These are phyloP conservation scores for Syzygium jambos DNA, from an alignment of 345 rosid species.

Conservation along the genomic window DNA sequence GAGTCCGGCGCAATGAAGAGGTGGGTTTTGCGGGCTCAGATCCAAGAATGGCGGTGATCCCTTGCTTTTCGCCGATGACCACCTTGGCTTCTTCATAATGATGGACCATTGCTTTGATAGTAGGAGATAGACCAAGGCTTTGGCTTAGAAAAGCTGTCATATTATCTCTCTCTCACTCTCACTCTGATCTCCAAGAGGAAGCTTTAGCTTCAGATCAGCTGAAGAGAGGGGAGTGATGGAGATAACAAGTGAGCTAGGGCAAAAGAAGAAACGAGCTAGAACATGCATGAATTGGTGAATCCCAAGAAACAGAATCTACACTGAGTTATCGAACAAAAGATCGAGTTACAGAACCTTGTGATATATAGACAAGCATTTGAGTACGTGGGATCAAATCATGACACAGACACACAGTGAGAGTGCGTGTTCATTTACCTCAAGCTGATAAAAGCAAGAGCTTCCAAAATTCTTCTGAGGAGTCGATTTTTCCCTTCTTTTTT, in stretches of 20 bases:
- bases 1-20: constrained; percentile 62
- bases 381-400: background rate
- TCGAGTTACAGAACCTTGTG: background rate
- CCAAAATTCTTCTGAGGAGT: background rate
- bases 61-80: constrained; percentile 32
- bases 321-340: background rate
- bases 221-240: background rate
- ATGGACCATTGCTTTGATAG: constrained; percentile 9
- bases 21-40: constrained; percentile 18
- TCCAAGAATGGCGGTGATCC: constrained; percentile 71
- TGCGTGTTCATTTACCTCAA: background rate
- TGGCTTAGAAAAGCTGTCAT: constrained; percentile 13
- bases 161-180: background rate
- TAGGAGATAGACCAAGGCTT: background rate
- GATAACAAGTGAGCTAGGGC: background rate
- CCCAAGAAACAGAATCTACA: background rate
- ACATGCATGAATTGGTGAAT: background rate
- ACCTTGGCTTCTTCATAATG: constrained; percentile 19
- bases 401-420: background rate
- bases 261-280: background rate
- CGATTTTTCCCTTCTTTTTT: background rate
- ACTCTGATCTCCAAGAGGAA: background rate
- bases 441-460: background rate
- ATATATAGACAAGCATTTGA: background rate
- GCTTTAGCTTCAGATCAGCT: background rate